phyloP scores from a whole-genome alignment of 106 monocot genomes.

The Phalaenopsis equestris region DNA sequence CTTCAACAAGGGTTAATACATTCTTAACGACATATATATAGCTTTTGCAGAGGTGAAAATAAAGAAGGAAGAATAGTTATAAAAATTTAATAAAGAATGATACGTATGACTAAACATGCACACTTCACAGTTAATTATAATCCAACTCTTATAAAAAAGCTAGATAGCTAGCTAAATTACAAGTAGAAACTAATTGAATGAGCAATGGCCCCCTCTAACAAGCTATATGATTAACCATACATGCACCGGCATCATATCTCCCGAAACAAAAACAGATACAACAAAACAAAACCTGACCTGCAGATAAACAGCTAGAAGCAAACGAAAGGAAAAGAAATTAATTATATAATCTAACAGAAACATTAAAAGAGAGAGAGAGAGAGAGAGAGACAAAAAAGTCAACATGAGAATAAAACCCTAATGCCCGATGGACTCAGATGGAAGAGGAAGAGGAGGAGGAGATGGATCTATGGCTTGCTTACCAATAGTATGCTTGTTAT shows the following conservation, averaged over 20 bases:
- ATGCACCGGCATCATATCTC: not conserved
- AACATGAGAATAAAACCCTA: not conserved
- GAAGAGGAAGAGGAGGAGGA: not conserved
- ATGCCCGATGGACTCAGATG: not conserved
- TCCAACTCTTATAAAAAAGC: not conserved
- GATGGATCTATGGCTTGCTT: constrained; percentile 17
- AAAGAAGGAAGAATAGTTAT: not conserved
- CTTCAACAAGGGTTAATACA: not conserved
- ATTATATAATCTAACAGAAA: not conserved
- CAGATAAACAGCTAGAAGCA: not conserved
- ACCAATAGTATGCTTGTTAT: constrained; percentile 65
- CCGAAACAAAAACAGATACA: not conserved
- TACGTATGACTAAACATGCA: no score
- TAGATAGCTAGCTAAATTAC: not conserved
- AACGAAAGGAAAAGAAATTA: not conserved
- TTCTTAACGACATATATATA: not conserved
- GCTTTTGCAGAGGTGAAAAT: not conserved
- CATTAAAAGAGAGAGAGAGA: no score
- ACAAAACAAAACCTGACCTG: no score
- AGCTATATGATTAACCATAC: not conserved
- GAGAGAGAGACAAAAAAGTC: not conserved
- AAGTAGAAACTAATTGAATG: not conserved
- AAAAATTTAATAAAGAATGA: not conserved
- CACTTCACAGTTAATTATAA: not conserved
- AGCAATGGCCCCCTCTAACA: not conserved